Percentiles rank a stretch among this genome's conserved stretches.
phyloP scores from a whole-genome alignment of 106 monocot species.

The Platanthera zijinensis region DNA sequence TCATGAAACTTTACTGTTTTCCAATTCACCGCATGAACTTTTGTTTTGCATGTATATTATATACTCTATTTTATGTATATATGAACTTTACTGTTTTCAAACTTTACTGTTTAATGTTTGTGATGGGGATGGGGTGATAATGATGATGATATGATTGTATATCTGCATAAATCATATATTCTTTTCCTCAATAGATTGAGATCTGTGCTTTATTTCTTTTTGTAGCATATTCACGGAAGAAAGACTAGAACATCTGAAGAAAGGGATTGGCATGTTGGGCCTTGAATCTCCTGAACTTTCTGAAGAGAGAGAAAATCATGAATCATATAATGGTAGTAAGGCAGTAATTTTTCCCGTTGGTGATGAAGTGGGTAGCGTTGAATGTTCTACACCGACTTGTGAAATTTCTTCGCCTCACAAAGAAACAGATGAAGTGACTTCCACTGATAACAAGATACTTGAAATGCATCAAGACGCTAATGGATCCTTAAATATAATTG shows the following conservation, averaged over 20 bases:
- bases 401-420: constrained; percentile 15
- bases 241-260: constrained; percentile 57
- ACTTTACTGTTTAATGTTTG: not conserved
- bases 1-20: not conserved
- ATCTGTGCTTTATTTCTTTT: constrained; percentile 5
- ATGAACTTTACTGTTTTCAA: not conserved
- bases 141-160: not conserved
- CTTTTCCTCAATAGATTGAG: not conserved
- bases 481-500: constrained; percentile 6
- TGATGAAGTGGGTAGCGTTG: constrained; percentile 9
- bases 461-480: constrained; percentile 13
- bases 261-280: constrained; percentile 68
- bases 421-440: constrained; percentile 5
- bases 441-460: constrained; percentile 7
- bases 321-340: constrained; percentile 16
- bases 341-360: constrained; percentile 9
- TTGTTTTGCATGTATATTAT: not conserved
- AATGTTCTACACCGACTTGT: constrained; percentile 8
- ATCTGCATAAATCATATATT: not conserved
- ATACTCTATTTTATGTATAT: not conserved
- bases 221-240: constrained; percentile 92
- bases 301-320: constrained; percentile 21
- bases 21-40: not conserved
- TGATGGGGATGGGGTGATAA: not conserved
- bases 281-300: constrained; percentile 30